Percentiles rank a stretch among this genome's conserved stretches.
Conservation (phyloP, 805 yeast species). For the Saturnispora gosingensis region DNA sequence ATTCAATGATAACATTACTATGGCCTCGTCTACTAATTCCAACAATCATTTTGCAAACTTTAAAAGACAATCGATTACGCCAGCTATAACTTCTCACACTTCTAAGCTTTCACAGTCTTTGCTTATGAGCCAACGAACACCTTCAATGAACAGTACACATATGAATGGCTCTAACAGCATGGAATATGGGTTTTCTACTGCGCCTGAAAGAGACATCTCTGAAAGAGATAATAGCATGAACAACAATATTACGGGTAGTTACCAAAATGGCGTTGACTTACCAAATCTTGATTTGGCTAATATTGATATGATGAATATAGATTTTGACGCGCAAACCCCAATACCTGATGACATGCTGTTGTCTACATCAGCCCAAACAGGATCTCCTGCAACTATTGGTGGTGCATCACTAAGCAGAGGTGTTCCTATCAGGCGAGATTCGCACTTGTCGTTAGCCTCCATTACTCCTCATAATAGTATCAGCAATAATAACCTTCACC, state of each 20-base stretch:
- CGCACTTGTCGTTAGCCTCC: conserved; percentile 5
- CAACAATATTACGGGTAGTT: not conserved
- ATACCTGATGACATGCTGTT: conserved; percentile 12
- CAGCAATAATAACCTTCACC: not conserved
- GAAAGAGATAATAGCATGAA: not conserved
- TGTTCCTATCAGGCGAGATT: conserved; percentile 7
- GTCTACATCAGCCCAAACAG: conserved; percentile 10
- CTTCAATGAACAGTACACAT: not conserved
- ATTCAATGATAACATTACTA: not conserved
- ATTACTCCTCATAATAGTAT: conserved; percentile 2
- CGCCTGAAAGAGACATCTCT: not conserved
- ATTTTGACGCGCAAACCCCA: conserved; percentile 9
- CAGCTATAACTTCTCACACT: conserved; percentile 18
- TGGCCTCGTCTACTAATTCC: not conserved
- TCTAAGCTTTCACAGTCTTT: conserved; percentile 25
- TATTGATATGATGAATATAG: conserved; percentile 2
- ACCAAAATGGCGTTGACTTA: not conserved
- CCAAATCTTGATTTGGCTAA: not conserved
- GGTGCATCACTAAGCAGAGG: conserved; percentile 7
- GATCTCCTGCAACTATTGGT: conserved; percentile 8
- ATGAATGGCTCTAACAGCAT: not conserved
- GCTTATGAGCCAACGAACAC: conserved; percentile 3
- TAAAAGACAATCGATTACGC: conserved; percentile 19
- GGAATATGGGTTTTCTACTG: not conserved
- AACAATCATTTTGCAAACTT: conserved; percentile 9